These are phyloP conservation scores for Aspergillus floridensis DNA, from an alignment of 2,329 filamentous ascomycete genomes.

Conservation along the genomic window DNA sequence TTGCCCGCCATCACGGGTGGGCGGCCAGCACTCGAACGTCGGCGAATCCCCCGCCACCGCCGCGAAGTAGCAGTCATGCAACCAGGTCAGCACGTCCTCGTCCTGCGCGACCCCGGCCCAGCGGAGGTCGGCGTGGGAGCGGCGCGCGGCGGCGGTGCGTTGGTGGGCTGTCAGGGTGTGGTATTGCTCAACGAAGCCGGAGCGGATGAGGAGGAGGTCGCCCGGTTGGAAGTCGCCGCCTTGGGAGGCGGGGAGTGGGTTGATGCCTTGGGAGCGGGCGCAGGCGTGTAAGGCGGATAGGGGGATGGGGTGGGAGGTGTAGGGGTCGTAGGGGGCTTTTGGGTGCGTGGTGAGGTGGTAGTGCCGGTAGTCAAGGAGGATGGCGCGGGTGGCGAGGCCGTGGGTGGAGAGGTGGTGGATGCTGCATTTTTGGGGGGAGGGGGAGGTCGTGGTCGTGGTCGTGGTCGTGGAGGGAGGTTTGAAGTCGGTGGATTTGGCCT, in stretches of 20 bases:
- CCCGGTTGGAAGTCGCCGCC: slow-evolving; percentile 58
- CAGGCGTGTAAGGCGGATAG: slow-evolving; percentile 57
- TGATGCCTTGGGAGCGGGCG: slow-evolving; percentile 59
- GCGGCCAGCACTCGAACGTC: slow-evolving; percentile 64
- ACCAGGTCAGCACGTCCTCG: slow-evolving; percentile 59
- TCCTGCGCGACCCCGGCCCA: slow-evolving; percentile 55
- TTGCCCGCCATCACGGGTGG: slow-evolving; percentile 29
- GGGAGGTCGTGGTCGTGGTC: slow-evolving; percentile 15
- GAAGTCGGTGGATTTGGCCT: slow-evolving; percentile 38
- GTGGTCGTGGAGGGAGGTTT: slow-evolving; percentile 29
- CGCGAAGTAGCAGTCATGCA: slow-evolving; percentile 68
- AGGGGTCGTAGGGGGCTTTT: slow-evolving; percentile 52
- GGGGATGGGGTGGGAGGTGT: slow-evolving; percentile 54
- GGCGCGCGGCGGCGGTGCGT: slow-evolving; percentile 31
- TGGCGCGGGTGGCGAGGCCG: slow-evolving; percentile 43
- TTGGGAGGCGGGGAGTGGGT: slow-evolving; percentile 56
- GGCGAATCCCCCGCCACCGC: slow-evolving; percentile 63
- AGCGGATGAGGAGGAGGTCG: slow-evolving; percentile 65
- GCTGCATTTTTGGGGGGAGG: slow-evolving; percentile 29
- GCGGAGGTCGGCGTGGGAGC: slow-evolving; percentile 38
- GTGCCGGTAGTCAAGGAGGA: slow-evolving; percentile 46
- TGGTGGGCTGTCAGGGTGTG: slow-evolving; percentile 44
- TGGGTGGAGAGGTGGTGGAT: slow-evolving; percentile 44
- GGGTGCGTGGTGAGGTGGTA: slow-evolving; percentile 51
- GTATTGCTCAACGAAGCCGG: slow-evolving; percentile 61